Evolutionary conservation across 208 protist species (phyloP).

Genomic region (Leishmania aethiopica): DNA sequence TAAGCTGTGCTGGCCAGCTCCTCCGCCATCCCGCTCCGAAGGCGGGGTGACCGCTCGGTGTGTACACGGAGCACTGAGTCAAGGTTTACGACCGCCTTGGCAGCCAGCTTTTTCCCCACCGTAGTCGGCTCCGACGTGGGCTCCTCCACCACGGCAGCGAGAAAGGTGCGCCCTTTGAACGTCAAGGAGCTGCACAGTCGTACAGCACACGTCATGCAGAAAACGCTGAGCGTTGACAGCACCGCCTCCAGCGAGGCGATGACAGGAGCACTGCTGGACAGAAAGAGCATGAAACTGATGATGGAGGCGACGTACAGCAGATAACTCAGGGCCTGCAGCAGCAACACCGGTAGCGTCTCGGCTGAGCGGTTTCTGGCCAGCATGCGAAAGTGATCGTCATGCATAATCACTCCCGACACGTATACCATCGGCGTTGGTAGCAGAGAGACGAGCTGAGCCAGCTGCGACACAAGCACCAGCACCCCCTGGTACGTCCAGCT

Average conservation of each 20-base stretch:
- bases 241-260: slow-evolving; percentile 32
- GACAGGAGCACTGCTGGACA: slow-evolving; percentile 31
- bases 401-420: slow-evolving; percentile 44
- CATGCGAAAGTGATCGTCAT: slow-evolving; percentile 50
- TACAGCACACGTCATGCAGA: slow-evolving; percentile 46
- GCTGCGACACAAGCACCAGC: slow-evolving; percentile 34
- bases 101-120: background rate
- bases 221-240: slow-evolving; percentile 41
- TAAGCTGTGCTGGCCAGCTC: slow-evolving; percentile 25
- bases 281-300: slow-evolving; percentile 42
- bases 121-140: background rate
- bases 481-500: slow-evolving; percentile 34
- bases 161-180: background rate
- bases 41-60: background rate
- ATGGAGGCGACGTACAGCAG: slow-evolving; percentile 55
- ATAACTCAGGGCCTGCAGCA: slow-evolving; percentile 63
- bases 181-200: slow-evolving; percentile 38
- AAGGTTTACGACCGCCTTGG: background rate
- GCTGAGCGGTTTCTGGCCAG: slow-evolving; percentile 29
- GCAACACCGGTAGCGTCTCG: slow-evolving; percentile 38
- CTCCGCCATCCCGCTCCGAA: background rate
- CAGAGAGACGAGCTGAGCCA: slow-evolving; percentile 46
- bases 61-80: background rate
- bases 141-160: background rate
- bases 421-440: slow-evolving; percentile 46